Conservation (phyloP, 2,329 filamentous ascomycete species). For the Exserohilum turcica region DNA sequence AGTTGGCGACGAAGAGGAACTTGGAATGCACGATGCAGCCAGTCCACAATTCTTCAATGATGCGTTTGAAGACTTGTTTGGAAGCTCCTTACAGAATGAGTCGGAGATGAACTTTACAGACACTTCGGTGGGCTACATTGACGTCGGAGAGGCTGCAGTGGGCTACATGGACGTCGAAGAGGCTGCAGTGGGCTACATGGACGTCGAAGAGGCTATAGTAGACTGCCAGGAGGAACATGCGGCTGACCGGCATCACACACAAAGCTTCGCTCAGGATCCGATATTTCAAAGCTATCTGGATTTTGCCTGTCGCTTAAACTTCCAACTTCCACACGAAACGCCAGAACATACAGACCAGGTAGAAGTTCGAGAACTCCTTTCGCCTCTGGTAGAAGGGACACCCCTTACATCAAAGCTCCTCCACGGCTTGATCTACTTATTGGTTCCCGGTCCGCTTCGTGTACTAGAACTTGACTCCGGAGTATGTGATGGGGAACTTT, state of each 20-base stretch:
- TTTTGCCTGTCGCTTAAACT: conserved; percentile 1
- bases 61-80: not conserved
- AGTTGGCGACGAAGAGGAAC: not conserved
- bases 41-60: not conserved
- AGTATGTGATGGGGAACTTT: not conserved
- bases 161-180: too few relatives aligned
- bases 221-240: not conserved
- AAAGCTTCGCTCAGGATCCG: not conserved
- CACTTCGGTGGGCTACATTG: too few relatives aligned
- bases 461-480: not conserved
- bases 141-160: too few relatives aligned
- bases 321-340: conserved; percentile 4
- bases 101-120: too few relatives aligned
- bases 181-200: not conserved
- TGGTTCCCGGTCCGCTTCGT: not conserved
- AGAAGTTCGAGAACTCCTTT: not conserved
- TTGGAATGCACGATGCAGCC: not conserved
- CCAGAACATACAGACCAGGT: not conserved
- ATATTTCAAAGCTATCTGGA: conserved; percentile 4
- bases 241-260: not conserved
- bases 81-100: not conserved
- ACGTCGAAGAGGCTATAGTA: not conserved
- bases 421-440: not conserved
- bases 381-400: not conserved
- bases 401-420: conserved; percentile 5